phyloP scores from a whole-genome alignment of 2,329 filamentous ascomycete genomes.

The Talaromyces piceae region DNA sequence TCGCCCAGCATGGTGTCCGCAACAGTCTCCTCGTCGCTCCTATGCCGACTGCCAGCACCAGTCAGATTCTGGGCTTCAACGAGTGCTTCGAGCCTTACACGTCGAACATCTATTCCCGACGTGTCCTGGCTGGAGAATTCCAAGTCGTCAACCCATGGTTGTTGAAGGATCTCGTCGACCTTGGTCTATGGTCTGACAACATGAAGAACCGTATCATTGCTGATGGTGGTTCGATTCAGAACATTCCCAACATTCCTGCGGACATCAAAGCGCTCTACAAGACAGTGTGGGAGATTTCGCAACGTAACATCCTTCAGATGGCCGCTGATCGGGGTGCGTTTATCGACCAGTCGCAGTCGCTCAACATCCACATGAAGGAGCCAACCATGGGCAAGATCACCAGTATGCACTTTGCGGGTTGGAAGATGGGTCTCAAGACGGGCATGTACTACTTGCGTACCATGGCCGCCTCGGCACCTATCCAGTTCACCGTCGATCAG shows the following conservation, averaged over 20 bases:
- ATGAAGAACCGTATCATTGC: constrained; percentile 99
- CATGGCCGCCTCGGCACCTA: constrained; percentile 90
- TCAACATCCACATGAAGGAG: constrained; percentile 99
- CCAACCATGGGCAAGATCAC: constrained; percentile 99
- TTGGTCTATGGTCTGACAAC: constrained; percentile 96
- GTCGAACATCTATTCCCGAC: constrained; percentile 98
- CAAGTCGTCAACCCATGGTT: constrained; percentile 99
- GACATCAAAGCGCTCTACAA: constrained; percentile 98
- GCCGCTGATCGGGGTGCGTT: constrained; percentile 96
- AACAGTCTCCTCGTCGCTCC: constrained; percentile 93
- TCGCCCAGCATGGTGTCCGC: constrained; percentile 85
- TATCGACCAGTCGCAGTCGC: constrained; percentile 97
- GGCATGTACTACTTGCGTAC: constrained; percentile 99
- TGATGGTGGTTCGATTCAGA: constrained; percentile 90
- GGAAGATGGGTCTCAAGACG: constrained; percentile 98
- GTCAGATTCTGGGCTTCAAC: constrained; percentile 97
- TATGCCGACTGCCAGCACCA: constrained; percentile 96
- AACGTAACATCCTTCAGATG: constrained; percentile 94
- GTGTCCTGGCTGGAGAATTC: constrained; percentile 96
- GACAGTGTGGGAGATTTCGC: constrained; percentile 98
- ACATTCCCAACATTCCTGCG: constrained; percentile 90
- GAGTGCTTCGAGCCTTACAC: constrained; percentile 99
- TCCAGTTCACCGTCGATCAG: constrained; percentile 98
- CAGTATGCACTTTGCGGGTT: constrained; percentile 97
- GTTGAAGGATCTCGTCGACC: constrained; percentile 93